These are phyloP conservation scores for Neurospora hispaniola DNA, from an alignment of 495 filamentous ascomycete species.

Conservation along the genomic window DNA sequence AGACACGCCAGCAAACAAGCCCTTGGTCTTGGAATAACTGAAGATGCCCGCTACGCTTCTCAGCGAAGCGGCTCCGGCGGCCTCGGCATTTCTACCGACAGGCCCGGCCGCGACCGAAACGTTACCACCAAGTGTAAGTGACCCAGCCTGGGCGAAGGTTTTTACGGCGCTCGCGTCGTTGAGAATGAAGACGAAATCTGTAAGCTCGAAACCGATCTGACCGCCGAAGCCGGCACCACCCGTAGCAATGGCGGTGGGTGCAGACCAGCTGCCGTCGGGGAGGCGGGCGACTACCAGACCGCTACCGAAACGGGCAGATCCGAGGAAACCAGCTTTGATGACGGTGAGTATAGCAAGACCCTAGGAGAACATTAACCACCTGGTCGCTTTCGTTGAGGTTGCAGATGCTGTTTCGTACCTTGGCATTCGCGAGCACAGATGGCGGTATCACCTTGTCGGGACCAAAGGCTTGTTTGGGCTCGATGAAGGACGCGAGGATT, in stretches of 20 bases:
- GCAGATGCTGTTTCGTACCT: constrained; percentile 44
- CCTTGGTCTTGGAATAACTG: constrained; percentile 95
- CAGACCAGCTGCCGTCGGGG: constrained; percentile 87
- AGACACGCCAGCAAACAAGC: constrained; percentile 89
- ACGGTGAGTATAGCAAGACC: constrained; percentile 93
- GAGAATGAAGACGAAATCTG: constrained; percentile 97
- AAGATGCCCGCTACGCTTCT: constrained; percentile 87
- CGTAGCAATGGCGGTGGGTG: constrained; percentile 83
- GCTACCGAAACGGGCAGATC: constrained; percentile 83
- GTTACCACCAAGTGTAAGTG: constrained; percentile 87
- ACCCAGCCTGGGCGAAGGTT: constrained; percentile 88
- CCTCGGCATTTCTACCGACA: constrained; percentile 89
- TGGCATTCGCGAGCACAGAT: constrained; percentile 76
- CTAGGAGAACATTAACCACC: constrained; percentile 29
- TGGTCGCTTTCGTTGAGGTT: background rate
- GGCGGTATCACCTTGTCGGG: constrained; percentile 98
- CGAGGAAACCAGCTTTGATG: constrained; percentile 91
- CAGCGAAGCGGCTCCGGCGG: constrained; percentile 84
- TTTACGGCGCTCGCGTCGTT: constrained; percentile 87
- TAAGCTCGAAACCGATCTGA: constrained; percentile 94
- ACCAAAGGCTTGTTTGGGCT: constrained; percentile 87
- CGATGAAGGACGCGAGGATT: constrained; percentile 89
- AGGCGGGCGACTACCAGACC: constrained; percentile 89
- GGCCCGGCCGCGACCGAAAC: constrained; percentile 93
- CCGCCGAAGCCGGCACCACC: constrained; percentile 90